A percentile compares a stretch with the other conserved stretches of the same genome.
Evolutionary conservation across 192 early-diverging fungal species (phyloP).

Genomic region (Dissophora ornata): DNA sequence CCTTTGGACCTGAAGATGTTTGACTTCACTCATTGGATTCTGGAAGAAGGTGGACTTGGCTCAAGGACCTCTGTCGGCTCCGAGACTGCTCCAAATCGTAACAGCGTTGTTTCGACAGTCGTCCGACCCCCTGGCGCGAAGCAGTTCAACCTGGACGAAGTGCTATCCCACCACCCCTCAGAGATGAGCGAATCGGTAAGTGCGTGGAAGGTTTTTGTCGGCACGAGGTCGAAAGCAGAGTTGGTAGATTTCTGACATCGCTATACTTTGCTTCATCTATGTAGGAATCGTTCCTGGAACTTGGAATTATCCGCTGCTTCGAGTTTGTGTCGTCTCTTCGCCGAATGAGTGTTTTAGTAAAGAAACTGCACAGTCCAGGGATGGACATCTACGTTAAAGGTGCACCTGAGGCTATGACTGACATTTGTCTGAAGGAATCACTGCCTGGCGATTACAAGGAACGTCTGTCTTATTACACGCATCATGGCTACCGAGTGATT

Average conservation of each 20-base stretch:
- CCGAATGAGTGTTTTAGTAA: slow-evolving; percentile 93
- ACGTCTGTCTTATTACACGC: slow-evolving; percentile 86
- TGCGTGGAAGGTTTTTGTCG: background rate
- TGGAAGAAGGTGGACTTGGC: slow-evolving; percentile 84
- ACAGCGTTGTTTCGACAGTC: slow-evolving; percentile 76
- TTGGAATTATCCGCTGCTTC: slow-evolving; percentile 88
- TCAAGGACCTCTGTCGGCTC: slow-evolving; percentile 16
- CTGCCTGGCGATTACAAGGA: slow-evolving; percentile 88
- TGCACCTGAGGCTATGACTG: slow-evolving; percentile 93
- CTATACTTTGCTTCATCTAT: background rate
- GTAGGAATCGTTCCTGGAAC: slow-evolving; percentile 62
- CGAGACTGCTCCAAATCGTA: slow-evolving; percentile 7
- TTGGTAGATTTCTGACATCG: background rate
- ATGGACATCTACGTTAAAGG: slow-evolving; percentile 96
- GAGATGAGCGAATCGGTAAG: slow-evolving; percentile 42
- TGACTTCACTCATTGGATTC: slow-evolving; percentile 91
- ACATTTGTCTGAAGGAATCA: slow-evolving; percentile 87
- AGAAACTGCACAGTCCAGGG: slow-evolving; percentile 67
- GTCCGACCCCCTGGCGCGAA: slow-evolving; percentile 85
- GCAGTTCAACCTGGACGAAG: slow-evolving; percentile 66
- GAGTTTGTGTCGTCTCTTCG: slow-evolving; percentile 93
- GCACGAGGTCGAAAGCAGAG: background rate
- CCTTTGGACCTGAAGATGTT: slow-evolving; percentile 99
- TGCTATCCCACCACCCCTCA: slow-evolving; percentile 22
- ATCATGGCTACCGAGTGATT: slow-evolving; percentile 97